Conservation (phyloP, 768 basidiomycete genomes). For the Tulasnella sp. region DNA sequence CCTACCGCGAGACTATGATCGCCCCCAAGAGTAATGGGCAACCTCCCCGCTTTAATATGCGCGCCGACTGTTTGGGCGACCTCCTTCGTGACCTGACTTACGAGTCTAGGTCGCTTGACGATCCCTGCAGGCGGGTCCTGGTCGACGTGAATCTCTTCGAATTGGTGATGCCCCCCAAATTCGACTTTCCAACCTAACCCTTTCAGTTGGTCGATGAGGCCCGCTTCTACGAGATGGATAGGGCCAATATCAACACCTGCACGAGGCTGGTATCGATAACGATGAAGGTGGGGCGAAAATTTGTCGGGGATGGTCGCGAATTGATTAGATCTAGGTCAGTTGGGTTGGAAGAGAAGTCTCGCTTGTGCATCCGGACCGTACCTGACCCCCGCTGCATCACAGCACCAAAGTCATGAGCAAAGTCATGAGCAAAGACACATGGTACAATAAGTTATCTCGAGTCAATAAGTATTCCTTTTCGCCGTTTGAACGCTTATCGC, state of each 20-base stretch:
- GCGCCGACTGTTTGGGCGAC: slow-evolving; percentile 72
- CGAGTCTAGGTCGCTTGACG: slow-evolving; percentile 85
- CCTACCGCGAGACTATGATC: slow-evolving; percentile 98
- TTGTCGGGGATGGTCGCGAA: not conserved
- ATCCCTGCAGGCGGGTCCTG: slow-evolving; percentile 79
- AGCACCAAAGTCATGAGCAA: not conserved
- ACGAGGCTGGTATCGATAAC: slow-evolving; percentile 49
- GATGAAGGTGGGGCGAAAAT: not conserved
- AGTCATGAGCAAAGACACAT: not conserved
- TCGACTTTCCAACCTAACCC: slow-evolving; percentile 82
- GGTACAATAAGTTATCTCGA: slow-evolving; percentile 15
- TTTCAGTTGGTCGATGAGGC: slow-evolving; percentile 70
- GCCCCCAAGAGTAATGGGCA: slow-evolving; percentile 90
- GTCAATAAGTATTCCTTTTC: not conserved
- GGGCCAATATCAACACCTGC: slow-evolving; percentile 84
- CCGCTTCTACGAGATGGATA: slow-evolving; percentile 82
- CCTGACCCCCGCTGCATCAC: slow-evolving; percentile 58
- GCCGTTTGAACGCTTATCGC: slow-evolving; percentile 33
- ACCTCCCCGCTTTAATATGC: slow-evolving; percentile 70
- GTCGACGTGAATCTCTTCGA: slow-evolving; percentile 62
- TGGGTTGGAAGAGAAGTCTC: slow-evolving; percentile 6
- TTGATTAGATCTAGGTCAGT: not conserved
- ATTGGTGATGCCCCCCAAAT: slow-evolving; percentile 87
- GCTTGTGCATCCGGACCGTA: slow-evolving; percentile 30
- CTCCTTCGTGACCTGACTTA: slow-evolving; percentile 74